Base-by-base conservation (phyloP, 1,139 yeast species). In the Lodderomyces metapsilosis region DNA sequence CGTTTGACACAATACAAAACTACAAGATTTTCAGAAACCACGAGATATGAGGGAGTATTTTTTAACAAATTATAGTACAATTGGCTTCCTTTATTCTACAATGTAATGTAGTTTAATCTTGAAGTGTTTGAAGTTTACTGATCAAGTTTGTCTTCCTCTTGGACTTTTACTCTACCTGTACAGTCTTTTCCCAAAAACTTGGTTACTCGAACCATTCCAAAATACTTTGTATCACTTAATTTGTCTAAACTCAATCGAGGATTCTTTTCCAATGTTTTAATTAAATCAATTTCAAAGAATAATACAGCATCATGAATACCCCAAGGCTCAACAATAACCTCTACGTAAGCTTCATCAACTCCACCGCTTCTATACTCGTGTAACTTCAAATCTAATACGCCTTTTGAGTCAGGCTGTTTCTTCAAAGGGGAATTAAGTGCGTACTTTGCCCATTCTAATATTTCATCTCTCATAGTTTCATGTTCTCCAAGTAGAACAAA, bases 381-480 rank as follows among this genome's bases (percentile, higher is more conserved):
- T 25, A 49, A 45, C 18, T 53, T 49, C 6, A 53, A 52, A 38
- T 56, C 43, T 27, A 45, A 47, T 27, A 44, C 40, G 28, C 62
- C 60, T 21, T 56, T 44, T 1, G 71, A 66, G 39, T 56, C 50
- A 49, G n/a, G n/a, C 5, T 66, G 64, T 38, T 58, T 58, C 38
- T 52, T 47, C 31, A 58, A 52, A 1, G 66, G 66, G 5, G 59
- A 58, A 15, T 51, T 58, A 41, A 68, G 53, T 1, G 73, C 68
- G 39, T 61, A 56, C 35, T 60, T 56, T 7, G 61, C 53, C 71
- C 73, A 71, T 36, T 58, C 58, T 40, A 66, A 52, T 12, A 70
- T 52, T 49, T 70, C 74, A 49, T 71, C 76, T 44, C 76, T 57
- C 47, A 71, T 68, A 18, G 57, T 53, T 51, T 71, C 77, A 44